These are phyloP conservation scores for Eryngium alpinum DNA, from an alignment of 140 eudicot genomes.

Conservation along the genomic window DNA sequence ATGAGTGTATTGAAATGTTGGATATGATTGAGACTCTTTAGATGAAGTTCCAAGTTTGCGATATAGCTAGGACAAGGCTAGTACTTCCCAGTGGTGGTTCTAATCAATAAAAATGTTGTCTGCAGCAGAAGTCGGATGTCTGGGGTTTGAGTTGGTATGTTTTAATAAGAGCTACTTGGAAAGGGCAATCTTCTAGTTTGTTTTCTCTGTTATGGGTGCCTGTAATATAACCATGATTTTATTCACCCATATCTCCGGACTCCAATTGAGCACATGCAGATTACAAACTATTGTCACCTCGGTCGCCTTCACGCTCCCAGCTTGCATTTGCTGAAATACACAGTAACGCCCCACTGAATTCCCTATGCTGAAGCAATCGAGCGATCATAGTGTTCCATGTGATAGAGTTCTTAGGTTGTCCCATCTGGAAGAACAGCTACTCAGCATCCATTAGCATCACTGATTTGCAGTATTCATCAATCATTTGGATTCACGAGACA, in stretches of 20 bases:
- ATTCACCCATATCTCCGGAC: constrained; percentile 4
- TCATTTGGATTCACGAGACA: not conserved
- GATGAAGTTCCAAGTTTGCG: constrained; percentile 67
- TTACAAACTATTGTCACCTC: constrained; percentile 5
- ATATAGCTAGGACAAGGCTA: constrained; percentile 18
- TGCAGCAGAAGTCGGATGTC: no score
- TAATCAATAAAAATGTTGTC: constrained; percentile 57
- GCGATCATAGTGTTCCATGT: constrained; percentile 8
- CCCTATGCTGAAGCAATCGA: not conserved
- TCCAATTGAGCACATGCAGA: constrained; percentile 11
- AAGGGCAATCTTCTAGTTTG: constrained; percentile 29
- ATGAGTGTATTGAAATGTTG: constrained; percentile 73
- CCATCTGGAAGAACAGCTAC: not conserved
- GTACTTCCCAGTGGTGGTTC: constrained; percentile 52
- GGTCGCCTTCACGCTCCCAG: constrained; percentile 1
- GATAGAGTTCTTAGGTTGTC: not conserved
- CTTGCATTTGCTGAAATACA: constrained; percentile 11
- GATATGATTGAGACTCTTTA: constrained; percentile 66
- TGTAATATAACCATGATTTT: not conserved
- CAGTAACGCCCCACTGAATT: not conserved
- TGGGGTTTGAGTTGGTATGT: no score
- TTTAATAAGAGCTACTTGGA: no score
- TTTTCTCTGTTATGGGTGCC: no score
- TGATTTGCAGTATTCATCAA: constrained; percentile 1
- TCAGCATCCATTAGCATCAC: not conserved